Percentiles rank a stretch among this genome's conserved stretches.
Evolutionary conservation across 768 basidiomycete species (phyloP).

Genomic region (Lactarius sp.): DNA sequence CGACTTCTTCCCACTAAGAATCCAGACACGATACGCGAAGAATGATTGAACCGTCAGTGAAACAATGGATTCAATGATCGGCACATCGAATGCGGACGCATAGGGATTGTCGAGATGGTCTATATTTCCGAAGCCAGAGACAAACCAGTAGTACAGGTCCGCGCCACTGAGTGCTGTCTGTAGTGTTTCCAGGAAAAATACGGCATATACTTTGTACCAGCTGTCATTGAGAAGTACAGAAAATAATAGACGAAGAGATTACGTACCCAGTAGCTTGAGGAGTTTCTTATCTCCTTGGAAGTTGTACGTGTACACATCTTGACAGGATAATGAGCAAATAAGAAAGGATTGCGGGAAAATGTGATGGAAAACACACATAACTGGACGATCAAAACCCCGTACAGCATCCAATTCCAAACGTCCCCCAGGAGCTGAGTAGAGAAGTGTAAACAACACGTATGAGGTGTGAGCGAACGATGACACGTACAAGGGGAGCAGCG

Average conservation of each 20-base stretch:
- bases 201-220: not conserved
- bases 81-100: not conserved
- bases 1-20: constrained; percentile 1
- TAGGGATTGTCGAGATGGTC: not conserved
- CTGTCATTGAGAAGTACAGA: not conserved
- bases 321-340: not conserved
- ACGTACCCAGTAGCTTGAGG: constrained; percentile 3
- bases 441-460: not conserved
- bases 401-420: constrained; percentile 13
- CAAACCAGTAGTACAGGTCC: constrained; percentile 14
- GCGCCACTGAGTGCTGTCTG: constrained; percentile 5
- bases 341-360: not conserved
- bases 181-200: constrained; percentile 2
- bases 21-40: constrained; percentile 16
- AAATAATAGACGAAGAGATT: not conserved
- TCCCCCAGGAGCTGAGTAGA: constrained; percentile 5
- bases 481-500: not conserved
- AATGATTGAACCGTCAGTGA: constrained; percentile 7
- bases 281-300: not conserved
- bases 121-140: constrained; percentile 14
- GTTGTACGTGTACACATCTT: constrained; percentile 19
- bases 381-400: constrained; percentile 13
- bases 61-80: constrained; percentile 4
- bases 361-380: not conserved
- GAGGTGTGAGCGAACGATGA: not conserved